Evolutionary conservation across 176 grass and related monocot species (phyloP).

Genomic region (Hyparrhenia diplandra): DNA sequence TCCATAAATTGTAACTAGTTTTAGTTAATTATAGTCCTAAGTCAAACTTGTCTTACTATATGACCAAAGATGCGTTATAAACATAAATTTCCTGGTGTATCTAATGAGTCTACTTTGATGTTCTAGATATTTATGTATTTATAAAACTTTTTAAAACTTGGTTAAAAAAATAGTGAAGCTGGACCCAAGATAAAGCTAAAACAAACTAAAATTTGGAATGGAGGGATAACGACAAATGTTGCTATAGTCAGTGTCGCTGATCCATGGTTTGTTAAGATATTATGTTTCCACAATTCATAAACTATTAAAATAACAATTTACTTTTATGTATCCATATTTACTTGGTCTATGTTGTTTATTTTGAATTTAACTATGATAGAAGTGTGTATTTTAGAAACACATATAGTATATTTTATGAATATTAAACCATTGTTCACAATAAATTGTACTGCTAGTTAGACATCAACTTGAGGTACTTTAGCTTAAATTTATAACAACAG

Average conservation of each 20-base stretch:
- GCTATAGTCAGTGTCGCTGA: background rate
- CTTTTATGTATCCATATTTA: too few relatives aligned
- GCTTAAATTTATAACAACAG: too few relatives aligned
- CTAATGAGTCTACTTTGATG: background rate
- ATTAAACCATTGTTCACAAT: too few relatives aligned
- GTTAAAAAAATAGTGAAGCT: background rate
- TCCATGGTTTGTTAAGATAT: background rate
- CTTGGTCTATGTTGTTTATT: background rate
- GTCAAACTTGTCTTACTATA: too few relatives aligned
- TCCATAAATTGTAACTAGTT: too few relatives aligned
- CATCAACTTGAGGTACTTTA: too few relatives aligned
- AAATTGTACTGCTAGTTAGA: too few relatives aligned
- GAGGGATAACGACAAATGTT: background rate
- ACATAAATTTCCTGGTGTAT: background rate
- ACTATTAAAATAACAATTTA: too few relatives aligned
- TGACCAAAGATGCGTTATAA: background rate
- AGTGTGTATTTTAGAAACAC: too few relatives aligned
- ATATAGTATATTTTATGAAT: too few relatives aligned
- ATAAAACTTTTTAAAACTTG: background rate
- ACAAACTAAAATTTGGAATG: background rate
- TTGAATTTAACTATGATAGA: background rate
- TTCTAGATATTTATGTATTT: background rate
- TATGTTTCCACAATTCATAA: background rate
- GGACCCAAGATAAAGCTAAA: background rate
- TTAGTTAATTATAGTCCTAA: too few relatives aligned